Evolutionary conservation across 2,329 filamentous ascomycete genomes (phyloP).

Genomic region (Aspergillus novoparasiticus): DNA sequence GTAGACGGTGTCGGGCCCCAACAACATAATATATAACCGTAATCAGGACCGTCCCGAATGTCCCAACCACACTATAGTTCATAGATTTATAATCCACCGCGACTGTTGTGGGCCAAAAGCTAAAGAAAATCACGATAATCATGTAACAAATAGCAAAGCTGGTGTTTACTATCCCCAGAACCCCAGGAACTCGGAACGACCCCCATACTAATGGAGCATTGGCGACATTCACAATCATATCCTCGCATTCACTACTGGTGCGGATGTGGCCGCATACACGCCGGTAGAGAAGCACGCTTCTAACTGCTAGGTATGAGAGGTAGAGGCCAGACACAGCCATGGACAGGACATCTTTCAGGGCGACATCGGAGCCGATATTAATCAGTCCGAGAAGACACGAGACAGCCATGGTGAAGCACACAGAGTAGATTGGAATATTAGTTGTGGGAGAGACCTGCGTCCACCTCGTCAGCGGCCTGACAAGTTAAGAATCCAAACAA

Average conservation of each 20-base stretch:
- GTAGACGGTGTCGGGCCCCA: not conserved
- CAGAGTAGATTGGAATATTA: too few species aligned
- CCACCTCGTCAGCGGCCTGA: too few species aligned
- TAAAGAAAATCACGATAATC: not conserved
- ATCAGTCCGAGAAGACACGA: conserved; percentile 48
- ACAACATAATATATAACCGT: not conserved
- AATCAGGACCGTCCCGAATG: not conserved
- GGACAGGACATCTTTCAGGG: conserved; percentile 54
- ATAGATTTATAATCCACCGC: not conserved
- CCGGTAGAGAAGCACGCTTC: conserved; percentile 46
- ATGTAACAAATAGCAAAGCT: not conserved
- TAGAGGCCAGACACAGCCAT: conserved; percentile 50
- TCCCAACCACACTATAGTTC: not conserved
- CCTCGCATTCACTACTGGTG: not conserved
- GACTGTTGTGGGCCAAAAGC: not conserved
- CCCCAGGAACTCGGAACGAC: not conserved
- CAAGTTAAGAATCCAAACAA: too few species aligned
- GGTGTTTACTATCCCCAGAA: not conserved
- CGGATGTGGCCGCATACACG: conserved; percentile 37
- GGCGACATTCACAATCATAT: not conserved
- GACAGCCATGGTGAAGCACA: conserved; percentile 8
- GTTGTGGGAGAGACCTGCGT: too few species aligned
- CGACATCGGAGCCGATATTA: conserved; percentile 53
- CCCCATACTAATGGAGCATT: not conserved
- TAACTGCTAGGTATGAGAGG: conserved; percentile 53